Evolutionary conservation across 306 rosid genomes (phyloP), one percentile per base, ranked within the genome.

Genomic region (Cicer yamashitae): DNA sequence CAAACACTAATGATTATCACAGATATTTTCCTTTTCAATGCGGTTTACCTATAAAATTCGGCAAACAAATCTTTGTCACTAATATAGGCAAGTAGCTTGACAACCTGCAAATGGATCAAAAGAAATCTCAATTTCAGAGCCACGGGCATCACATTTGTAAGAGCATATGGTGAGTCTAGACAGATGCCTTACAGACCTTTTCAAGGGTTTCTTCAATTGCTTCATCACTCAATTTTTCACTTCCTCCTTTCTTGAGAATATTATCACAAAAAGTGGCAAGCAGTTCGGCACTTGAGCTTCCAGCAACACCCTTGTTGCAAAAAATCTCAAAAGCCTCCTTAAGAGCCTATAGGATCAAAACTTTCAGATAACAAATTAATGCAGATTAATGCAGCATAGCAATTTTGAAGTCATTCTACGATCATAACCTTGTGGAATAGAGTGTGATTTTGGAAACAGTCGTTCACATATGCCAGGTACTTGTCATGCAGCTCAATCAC

Each of bases 221-320:
- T 82, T 94, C 98, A 64, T 94, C 96, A 45, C 97, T 94, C 86
- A 94, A 81, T 77, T 91, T 94, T 84, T 91, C 98, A 77, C 97
- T 91, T 48, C 97, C 96, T 54, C 98, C 98, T 83, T 94, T 94
- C 89, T 94, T 94, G 30, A 94, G 94, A 69, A 94, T 89, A 66
- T 94, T 91, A 78, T 94, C 98, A 68, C 97, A 91, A 63, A 94
- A 94, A n/a, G 94, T 90, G 38, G 98, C 98, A 73, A 94, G 93
- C 63, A 94, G 79, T 80, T 94, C 98, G 2, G 98, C 98, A 82
- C 94, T 94, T 51, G 98, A 89, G 87, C 91, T 89, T 50, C 97
- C 97, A 64, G 88, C 88, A 75, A 94, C 97, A 64, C 89, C 77
- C 86, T 94, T 94, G 85, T 91, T 91, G 82, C 98, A 91, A 71